Evolutionary conservation across 1,139 yeast species (phyloP), one percentile per base, ranked within the genome.

Genomic region (Nakaseomyces uthaithaninus): DNA sequence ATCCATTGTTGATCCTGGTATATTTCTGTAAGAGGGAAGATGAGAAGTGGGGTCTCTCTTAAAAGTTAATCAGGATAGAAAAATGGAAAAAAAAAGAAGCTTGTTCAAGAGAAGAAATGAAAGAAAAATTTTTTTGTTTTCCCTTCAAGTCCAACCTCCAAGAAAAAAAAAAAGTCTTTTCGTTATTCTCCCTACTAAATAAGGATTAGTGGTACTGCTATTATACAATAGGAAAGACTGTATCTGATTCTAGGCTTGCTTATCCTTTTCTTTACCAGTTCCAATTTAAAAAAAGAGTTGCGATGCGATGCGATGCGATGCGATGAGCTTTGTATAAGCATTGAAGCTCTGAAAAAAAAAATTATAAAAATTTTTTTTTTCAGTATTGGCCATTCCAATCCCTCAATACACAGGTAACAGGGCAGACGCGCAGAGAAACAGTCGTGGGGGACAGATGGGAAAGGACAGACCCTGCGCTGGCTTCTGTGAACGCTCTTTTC

Each of bases 1-100:
- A 73, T 89, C 96, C 98, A 89, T 89, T 48, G 16, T 25, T 19
- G 9, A 11, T 14, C 16, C 6, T 11, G 9, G 5, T 23, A 23
- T n/a, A n/a, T 27, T 26, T 30, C 18, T 30, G 12, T 18, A n/a
- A 5, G 34, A 30, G 18, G n/a, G 18, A 17, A 10, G 34, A 16
- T 11, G 12, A 30, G 19, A n/a, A n/a, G n/a, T n/a, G n/a, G n/a
- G n/a, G n/a, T n/a, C n/a, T n/a, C n/a, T n/a, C n/a, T n/a, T n/a
- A n/a, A n/a, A n/a, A n/a, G n/a, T n/a, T n/a, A n/a, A n/a, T n/a
- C n/a, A 26, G 26, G 22, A 27, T 19, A 20, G 27, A 16, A 24
- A 27, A 23, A 25, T 16, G 18, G 30, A 22, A 19, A 15, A 33
- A 28, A 27, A 11, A 19, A 14, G 8, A 14, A 27, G 8, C 7